Base-by-base conservation (phyloP, 805 yeast genomes). In the Wickerhamomyces hampshirensis region DNA sequence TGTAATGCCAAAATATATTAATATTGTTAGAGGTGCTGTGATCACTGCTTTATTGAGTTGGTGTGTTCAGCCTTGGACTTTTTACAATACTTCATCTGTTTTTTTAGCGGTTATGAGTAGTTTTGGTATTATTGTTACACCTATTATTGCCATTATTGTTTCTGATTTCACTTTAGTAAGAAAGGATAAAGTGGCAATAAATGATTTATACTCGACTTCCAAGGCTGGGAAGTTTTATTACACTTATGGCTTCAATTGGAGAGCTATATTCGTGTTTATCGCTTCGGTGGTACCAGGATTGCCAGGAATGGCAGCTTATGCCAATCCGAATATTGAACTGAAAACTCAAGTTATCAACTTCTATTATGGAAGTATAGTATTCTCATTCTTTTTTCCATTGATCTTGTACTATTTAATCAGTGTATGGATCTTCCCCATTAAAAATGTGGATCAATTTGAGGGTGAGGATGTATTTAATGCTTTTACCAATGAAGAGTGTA, bases 31-130 rank as follows among this genome's bases (percentile, higher is more conserved):
- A 35, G 71, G 72, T 15, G 60, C 69, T 1, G 42, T 60, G 10
- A 32, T 59, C 23, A 54, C 56, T 6, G 60, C 64, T 16, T 34
- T 62, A 14, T 30, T 63, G 3, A 57, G 62, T 15, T 63, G 67
- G 68, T 58, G 51, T 23, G 58, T 56, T 30, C 64, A 60, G 37
- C 69, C 69, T 3, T 64, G 68, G 69, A 49, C 47, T 6, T 61
- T 63, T 34, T 63, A 60, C 52, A 61, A 60, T 39, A 60, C 63
- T 7, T 53, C 66, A 3, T 57, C 64, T 3, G 50, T 57, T 1
- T 63, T 63, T 34, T 42, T 59, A 12, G 48, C 58, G 17, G 68
- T 62, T 6, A 63, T 63, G 65, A 50, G 61, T 28, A 57, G 66
- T n/a, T 62, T 62, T 41, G 60, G 65, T 30, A 55, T 62, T 23